Evolutionary conservation across 805 yeast species (phyloP).

Genomic region (Hyphopichia homilentoma): DNA sequence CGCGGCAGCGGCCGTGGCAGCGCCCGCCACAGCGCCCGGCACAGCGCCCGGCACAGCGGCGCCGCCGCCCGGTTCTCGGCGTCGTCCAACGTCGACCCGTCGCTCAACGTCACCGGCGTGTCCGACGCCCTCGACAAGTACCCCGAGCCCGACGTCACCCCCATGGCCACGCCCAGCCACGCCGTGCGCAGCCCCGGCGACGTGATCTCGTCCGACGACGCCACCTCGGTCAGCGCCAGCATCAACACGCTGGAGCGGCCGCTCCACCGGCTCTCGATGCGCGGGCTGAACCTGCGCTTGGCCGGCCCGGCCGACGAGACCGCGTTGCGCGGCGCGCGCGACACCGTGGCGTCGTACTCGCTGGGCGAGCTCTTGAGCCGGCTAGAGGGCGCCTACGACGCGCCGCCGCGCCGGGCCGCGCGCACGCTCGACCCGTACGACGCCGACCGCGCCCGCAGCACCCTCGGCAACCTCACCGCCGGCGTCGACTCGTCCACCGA

Average conservation of each 20-base stretch:
- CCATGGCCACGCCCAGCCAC: conserved; percentile 6
- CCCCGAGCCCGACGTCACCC: conserved; percentile 16
- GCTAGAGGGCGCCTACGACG: conserved; percentile 16
- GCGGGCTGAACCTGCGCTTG: background rate
- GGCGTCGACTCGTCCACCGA: conserved; percentile 23
- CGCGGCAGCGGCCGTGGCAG: conserved; percentile 4
- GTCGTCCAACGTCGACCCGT: conserved; percentile 15
- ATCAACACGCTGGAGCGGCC: conserved; percentile 6
- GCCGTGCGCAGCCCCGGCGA: background rate
- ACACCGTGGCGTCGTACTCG: conserved; percentile 17
- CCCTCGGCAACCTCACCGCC: conserved; percentile 18
- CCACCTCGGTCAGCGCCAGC: background rate
- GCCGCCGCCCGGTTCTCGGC: no score
- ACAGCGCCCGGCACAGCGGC: no score
- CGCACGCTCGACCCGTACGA: conserved; percentile 3
- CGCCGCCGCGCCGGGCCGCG: background rate
- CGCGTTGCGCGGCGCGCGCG: conserved; percentile 3
- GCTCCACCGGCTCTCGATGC: background rate
- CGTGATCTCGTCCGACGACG: background rate
- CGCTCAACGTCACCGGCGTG: conserved; percentile 11
- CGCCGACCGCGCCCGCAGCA: conserved; percentile 5
- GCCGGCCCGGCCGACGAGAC: conserved; percentile 8
- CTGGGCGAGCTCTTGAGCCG: conserved; percentile 27
- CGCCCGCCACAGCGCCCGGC: conserved; percentile 5
- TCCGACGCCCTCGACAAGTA: conserved; percentile 14